Conservation (phyloP, 2,329 filamentous ascomycete genomes). For the Hypoxylon sp. region DNA sequence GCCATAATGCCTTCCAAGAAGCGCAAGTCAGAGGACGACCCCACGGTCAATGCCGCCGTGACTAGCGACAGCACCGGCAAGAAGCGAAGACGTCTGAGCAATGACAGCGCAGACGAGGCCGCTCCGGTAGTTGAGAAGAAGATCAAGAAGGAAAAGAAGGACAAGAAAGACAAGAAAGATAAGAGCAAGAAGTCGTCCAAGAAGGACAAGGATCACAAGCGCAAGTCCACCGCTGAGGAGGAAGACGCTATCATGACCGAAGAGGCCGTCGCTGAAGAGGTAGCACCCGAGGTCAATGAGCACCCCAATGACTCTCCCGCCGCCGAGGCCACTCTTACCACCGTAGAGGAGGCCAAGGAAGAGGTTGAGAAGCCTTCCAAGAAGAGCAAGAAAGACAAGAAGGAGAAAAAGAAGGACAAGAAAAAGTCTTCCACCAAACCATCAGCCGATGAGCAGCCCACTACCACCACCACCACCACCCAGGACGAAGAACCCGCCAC, state of each 20-base stretch:
- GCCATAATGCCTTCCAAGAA: conserved; percentile 47
- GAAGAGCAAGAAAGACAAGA: conserved; percentile 52
- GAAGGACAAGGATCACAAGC: conserved; percentile 34
- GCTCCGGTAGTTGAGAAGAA: conserved; percentile 38
- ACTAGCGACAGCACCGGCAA: conserved; percentile 42
- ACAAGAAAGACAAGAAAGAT: conserved; percentile 47
- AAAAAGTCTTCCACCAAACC: conserved; percentile 44
- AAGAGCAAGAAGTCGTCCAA: conserved; percentile 43
- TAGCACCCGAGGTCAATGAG: conserved; percentile 26
- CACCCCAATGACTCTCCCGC: conserved; percentile 18
- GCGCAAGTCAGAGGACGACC: conserved; percentile 52
- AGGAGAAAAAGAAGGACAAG: conserved; percentile 54
- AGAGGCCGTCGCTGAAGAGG: conserved; percentile 13
- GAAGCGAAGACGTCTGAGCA: conserved; percentile 51
- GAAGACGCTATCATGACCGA: conserved; percentile 21
- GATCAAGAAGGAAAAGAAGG: conserved; percentile 46
- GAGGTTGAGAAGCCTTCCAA: conserved; percentile 43
- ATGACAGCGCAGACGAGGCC: conserved; percentile 32
- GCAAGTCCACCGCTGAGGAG: conserved; percentile 29
- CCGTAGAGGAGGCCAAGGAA: conserved; percentile 39
- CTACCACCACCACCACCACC: conserved; percentile 7
- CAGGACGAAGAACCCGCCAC: conserved; percentile 35
- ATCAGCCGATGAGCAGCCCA: conserved; percentile 20
- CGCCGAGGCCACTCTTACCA: neutral
- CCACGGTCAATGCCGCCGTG: conserved; percentile 33